Evolutionary conservation across 2,329 filamentous ascomycete species (phyloP).

Genomic region (Ilyonectria destructans): DNA sequence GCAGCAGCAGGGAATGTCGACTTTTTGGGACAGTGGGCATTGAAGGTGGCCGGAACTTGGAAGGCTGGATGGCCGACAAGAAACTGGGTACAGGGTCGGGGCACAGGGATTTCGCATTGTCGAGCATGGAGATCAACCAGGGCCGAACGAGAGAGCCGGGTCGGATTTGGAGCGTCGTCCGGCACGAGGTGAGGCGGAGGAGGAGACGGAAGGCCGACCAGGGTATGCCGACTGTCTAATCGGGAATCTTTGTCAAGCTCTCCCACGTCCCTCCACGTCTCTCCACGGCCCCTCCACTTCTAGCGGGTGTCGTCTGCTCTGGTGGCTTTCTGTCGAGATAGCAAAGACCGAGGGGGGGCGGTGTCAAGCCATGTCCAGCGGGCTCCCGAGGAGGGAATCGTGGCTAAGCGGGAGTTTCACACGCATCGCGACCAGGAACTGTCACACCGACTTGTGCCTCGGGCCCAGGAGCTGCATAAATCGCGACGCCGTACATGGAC

Average conservation of each 20-base stretch:
- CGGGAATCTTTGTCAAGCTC: slow-evolving; percentile 19
- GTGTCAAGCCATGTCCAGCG: slow-evolving; percentile 22
- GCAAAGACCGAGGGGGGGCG: slow-evolving; percentile 31
- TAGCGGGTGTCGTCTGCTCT: slow-evolving; percentile 22
- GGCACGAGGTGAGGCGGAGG: slow-evolving; percentile 4
- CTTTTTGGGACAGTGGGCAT: slow-evolving; percentile 10
- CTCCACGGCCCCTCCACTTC: slow-evolving; percentile 17
- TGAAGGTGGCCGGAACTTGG: slow-evolving; percentile 11
- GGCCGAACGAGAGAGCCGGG: slow-evolving; percentile 18
- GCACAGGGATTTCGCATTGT: slow-evolving; percentile 25
- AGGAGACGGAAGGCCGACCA: slow-evolving; percentile 10
- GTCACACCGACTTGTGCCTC: slow-evolving; percentile 49
- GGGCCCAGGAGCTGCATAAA: slow-evolving; percentile 47
- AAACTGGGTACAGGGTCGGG: slow-evolving; percentile 15
- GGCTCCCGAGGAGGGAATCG: slow-evolving; percentile 24
- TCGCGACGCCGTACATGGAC: slow-evolving; percentile 43
- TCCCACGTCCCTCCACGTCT: slow-evolving; percentile 16
- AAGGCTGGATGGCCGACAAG: slow-evolving; percentile 14
- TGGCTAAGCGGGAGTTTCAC: slow-evolving; percentile 45
- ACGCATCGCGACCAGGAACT: slow-evolving; percentile 40
- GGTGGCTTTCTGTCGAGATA: slow-evolving; percentile 35
- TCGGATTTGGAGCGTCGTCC: slow-evolving; percentile 21
- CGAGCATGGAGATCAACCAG: slow-evolving; percentile 23
- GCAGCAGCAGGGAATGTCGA: slow-evolving; percentile 11
- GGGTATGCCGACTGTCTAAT: slow-evolving; percentile 19